Evolutionary conservation across 2,329 filamentous ascomycete species (phyloP).

Genomic region (Beauveria asiatica): DNA sequence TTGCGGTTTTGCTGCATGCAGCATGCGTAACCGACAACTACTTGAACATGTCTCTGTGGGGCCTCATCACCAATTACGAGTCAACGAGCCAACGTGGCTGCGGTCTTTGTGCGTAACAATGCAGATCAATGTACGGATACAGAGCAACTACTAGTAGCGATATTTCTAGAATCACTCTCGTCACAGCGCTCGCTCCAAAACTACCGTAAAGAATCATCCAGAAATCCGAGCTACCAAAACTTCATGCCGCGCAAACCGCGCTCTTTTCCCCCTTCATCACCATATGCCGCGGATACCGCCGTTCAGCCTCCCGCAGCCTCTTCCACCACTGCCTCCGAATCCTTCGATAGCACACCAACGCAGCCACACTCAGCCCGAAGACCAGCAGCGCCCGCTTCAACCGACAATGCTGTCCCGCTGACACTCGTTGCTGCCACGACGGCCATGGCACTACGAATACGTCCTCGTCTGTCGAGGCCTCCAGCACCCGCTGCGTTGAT

Average conservation of each 20-base stretch:
- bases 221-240: background rate
- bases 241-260: background rate
- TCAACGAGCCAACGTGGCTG: background rate
- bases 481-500: background rate
- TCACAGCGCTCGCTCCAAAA: background rate
- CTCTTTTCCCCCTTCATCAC: background rate
- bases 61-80: background rate
- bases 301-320: background rate
- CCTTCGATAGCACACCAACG: background rate
- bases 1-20: too few relatives aligned
- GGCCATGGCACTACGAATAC: too few relatives aligned
- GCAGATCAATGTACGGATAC: too few relatives aligned
- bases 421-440: background rate
- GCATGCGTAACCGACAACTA: too few relatives aligned
- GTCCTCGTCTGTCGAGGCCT: background rate
- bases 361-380: background rate
- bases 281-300: background rate
- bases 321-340: background rate
- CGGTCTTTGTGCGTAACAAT: slow-evolving; percentile 3
- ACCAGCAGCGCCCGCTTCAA: background rate
- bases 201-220: too few relatives aligned
- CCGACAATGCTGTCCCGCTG: background rate
- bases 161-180: background rate
- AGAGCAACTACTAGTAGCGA: background rate
- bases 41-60: background rate